Evolutionary conservation across 2,329 filamentous ascomycete species (phyloP), one percentile per base, ranked within the genome.

Genomic region (Colletotrichum orbiculare): DNA sequence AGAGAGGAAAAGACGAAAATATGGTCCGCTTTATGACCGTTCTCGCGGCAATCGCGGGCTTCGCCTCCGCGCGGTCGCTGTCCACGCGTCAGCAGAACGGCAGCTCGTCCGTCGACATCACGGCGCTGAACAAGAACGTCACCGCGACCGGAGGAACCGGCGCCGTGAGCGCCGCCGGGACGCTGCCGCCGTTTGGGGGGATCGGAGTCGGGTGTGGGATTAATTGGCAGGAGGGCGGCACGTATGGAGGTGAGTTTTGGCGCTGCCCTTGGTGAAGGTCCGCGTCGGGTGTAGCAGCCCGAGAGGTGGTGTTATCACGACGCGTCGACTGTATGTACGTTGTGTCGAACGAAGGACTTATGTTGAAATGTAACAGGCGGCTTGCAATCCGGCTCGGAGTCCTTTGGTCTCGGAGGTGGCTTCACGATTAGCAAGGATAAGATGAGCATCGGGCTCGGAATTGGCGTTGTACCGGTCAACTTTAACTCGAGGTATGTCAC

Each of bases 381-480:
- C 0, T 33, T 65, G 41, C 63, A 65, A 37, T 48, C 63, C 35
- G 63, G 63, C 8, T 65, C 63, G 2, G 63, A 65, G 15, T 42
- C 63, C 15, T 65, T 65, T 17, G 63, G 63, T 8, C 63, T 65
- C 13, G 63, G 63, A 3, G 63, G 63, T 11, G 63, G 63, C 5
- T 62, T 65, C 58, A 62, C 58, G 8, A 57, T 65, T 13, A 65
- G 58, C 41, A 46, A 65, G 47, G 59, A 63, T 25, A 62, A n/a
- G 25, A 65, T 65, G 63, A 57, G 42, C 33, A 35, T 65, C 13
- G 63, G 63, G 9, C 47, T 65, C 4, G 63, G 58, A 3, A 62
- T 65, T 6, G 63, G 63, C 6, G 17, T 65, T 47, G 52, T 53
- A 15, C 52, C 63, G 1, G 42, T 62, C 8, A 52, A 55, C 5